Conservation (phyloP, 2,329 filamentous ascomycete genomes). For the Geosmithia putterillii region DNA sequence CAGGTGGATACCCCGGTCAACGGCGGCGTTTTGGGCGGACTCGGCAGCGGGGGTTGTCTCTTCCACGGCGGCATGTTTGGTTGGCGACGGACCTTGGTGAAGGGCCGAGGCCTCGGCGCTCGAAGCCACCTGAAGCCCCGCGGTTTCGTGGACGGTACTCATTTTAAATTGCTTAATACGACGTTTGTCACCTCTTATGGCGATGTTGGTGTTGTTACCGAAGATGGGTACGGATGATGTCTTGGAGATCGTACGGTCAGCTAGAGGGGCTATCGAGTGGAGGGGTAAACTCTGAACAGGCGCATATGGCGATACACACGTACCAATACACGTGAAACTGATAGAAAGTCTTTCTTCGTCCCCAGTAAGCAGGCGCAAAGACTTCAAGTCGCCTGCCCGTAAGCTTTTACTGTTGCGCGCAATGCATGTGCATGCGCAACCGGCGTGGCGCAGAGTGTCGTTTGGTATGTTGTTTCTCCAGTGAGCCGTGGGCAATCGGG, state of each 20-base stretch:
- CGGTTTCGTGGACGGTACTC: constrained; percentile 7
- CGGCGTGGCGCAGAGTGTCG: background rate
- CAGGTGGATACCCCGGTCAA: constrained; percentile 37
- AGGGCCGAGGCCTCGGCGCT: constrained; percentile 1
- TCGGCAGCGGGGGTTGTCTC: constrained; percentile 1
- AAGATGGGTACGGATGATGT: background rate
- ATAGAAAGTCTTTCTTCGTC: constrained; percentile 43
- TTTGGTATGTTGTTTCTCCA: background rate
- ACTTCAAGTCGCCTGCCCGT: constrained; percentile 50
- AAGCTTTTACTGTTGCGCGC: constrained; percentile 22
- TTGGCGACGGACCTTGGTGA: constrained; percentile 3
- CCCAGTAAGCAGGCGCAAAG: constrained; percentile 51
- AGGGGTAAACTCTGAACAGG: background rate
- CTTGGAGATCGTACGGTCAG: background rate
- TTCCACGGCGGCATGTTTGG: constrained; percentile 1
- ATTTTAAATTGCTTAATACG: constrained; percentile 9
- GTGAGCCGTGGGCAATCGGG: too few species aligned
- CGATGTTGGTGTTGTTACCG: background rate
- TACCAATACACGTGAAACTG: background rate
- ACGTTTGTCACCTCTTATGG: background rate
- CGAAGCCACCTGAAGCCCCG: constrained; percentile 4
- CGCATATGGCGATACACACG: background rate
- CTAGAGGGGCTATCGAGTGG: background rate
- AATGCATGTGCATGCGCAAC: constrained; percentile 30
- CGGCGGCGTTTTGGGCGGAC: constrained; percentile 18